Evolutionary conservation across 805 yeast genomes (phyloP), one percentile per base, ranked within the genome.

Genomic region (Metschnikowia gruessii): DNA sequence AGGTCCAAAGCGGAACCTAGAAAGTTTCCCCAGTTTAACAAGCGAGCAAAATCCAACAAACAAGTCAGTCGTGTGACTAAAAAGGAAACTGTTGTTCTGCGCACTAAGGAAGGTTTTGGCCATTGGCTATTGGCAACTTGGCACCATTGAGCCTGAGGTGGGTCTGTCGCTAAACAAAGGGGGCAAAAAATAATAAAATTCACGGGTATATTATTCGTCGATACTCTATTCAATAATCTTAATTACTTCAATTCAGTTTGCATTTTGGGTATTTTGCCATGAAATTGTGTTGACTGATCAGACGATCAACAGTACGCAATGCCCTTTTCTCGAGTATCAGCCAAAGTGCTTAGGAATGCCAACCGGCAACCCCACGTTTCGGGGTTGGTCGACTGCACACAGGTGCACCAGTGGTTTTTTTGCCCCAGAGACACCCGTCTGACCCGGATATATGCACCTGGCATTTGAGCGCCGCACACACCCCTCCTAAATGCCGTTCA

Each of bases 291-390:
- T n/a, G n/a, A n/a, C n/a, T n/a, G n/a, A n/a, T n/a, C n/a, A n/a
- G n/a, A n/a, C n/a, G n/a, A n/a, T n/a, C n/a, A n/a, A n/a, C n/a
- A n/a, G n/a, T n/a, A 21, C 4, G 28, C 8, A 26, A 6, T 26
- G 9, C 28, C 28, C 28, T 8, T 3, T 26, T 8, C 12, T 11
- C 28, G 28, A 26, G 22, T 2, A 15, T 17, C 19, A 33, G 36
- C 36, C 36, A 33, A 22, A 33, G 22, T 33, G 12, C 22, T 7
- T 16, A 22, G 36, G 21, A 11, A 17, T n/a, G 22, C 36, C 22
- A 33, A 16, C 35, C 35, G 37, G 21, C 42, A 31, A 45, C 48
- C 48, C 48, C 48, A 45, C 48, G 48, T 45, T 45, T 45, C 44
- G 48, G 12, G 22, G 33, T 29, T 37, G 30, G 37, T 28, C 16